Evolutionary conservation across 2,329 filamentous ascomycete genomes (phyloP).

Genomic region (Pseudovirgaria hyperparasitica): DNA sequence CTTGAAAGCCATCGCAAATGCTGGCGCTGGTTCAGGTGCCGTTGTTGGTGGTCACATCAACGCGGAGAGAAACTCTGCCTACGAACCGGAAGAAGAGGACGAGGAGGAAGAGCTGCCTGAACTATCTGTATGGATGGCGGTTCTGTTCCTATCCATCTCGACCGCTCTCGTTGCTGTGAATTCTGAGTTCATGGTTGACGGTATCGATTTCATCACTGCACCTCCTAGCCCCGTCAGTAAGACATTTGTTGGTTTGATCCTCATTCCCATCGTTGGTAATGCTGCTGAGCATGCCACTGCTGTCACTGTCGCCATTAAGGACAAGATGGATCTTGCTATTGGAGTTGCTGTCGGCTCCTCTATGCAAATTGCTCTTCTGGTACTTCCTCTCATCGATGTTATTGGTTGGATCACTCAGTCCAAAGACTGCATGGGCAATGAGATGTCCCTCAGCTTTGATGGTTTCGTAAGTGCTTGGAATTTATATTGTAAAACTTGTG

Average conservation of each 20-base stretch:
- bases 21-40: constrained; percentile 39
- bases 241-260: constrained; percentile 51
- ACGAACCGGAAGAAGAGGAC: constrained; percentile 41
- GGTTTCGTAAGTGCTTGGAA: no score
- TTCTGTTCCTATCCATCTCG: constrained; percentile 56
- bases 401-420: constrained; percentile 46
- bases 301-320: constrained; percentile 48
- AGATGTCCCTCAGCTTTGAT: constrained; percentile 77
- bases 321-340: constrained; percentile 57
- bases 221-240: constrained; percentile 35
- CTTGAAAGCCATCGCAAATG: constrained; percentile 36
- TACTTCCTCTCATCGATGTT: constrained; percentile 47
- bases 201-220: constrained; percentile 42
- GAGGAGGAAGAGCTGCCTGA: constrained; percentile 66
- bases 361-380: constrained; percentile 52
- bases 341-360: constrained; percentile 53
- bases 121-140: constrained; percentile 57
- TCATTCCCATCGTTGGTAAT: constrained; percentile 53
- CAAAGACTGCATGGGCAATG: constrained; percentile 37
- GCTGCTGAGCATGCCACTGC: constrained; percentile 55
- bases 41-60: constrained; percentile 37
- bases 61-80: constrained; percentile 24
- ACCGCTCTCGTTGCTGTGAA: constrained; percentile 74
- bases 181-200: constrained; percentile 51
- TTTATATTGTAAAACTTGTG: constrained; percentile 50